Evolutionary conservation across 768 basidiomycete species (phyloP).

Genomic region (Strobilomyces dryophilus): DNA sequence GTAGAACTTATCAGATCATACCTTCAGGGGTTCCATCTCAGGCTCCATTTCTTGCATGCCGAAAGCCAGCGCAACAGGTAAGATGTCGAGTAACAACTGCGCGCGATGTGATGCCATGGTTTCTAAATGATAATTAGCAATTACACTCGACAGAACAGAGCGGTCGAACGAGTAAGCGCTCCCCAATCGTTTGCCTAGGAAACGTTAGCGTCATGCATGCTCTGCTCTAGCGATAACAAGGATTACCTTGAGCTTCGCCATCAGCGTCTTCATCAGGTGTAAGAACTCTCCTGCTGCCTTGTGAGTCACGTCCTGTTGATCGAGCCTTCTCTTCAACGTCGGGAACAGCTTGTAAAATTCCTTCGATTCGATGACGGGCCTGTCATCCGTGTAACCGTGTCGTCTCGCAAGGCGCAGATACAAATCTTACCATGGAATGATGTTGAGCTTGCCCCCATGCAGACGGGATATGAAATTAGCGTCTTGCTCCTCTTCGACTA

Average conservation of each 20-base stretch:
- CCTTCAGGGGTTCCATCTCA: slow-evolving; percentile 47
- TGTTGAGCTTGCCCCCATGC: slow-evolving; percentile 49
- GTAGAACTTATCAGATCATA: slow-evolving; percentile 10
- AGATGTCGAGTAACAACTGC: slow-evolving; percentile 36
- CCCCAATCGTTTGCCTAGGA: slow-evolving; percentile 60
- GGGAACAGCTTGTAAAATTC: slow-evolving; percentile 54
- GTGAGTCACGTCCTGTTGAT: slow-evolving; percentile 47
- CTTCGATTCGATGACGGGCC: slow-evolving; percentile 57
- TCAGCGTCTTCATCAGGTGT: slow-evolving; percentile 53
- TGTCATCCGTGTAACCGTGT: neutral
- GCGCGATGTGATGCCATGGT: slow-evolving; percentile 45
- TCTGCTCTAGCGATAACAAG: neutral
- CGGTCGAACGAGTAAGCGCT: slow-evolving; percentile 48
- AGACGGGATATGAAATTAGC: slow-evolving; percentile 59
- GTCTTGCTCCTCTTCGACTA: slow-evolving; percentile 55
- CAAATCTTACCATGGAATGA: slow-evolving; percentile 48
- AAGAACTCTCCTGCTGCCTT: slow-evolving; percentile 50
- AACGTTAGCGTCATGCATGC: neutral
- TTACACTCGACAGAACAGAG: neutral
- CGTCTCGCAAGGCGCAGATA: neutral
- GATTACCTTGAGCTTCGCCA: slow-evolving; percentile 60
- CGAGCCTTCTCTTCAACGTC: slow-evolving; percentile 41
- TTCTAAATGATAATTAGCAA: slow-evolving; percentile 27
- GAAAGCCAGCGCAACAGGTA: slow-evolving; percentile 45
- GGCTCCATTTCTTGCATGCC: slow-evolving; percentile 47